Percentiles rank a stretch among this genome's conserved stretches.
Conservation (phyloP, 208 protist species). For the Leishmania braziliensis region DNA sequence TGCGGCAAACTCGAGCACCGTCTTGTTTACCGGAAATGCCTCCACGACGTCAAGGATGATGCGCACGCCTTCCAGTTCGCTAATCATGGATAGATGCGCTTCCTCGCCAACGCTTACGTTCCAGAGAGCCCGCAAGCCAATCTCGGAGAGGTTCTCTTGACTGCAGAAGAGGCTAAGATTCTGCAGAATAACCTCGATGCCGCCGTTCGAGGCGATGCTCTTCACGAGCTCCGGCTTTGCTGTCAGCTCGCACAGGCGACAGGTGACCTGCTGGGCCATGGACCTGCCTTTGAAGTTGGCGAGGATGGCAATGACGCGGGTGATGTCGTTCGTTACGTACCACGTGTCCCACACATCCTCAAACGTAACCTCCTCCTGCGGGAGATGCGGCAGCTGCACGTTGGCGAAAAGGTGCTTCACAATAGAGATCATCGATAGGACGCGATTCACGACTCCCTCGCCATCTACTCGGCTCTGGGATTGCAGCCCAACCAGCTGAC, state of each 20-base stretch:
- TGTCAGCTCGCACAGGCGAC: slow-evolving; percentile 73
- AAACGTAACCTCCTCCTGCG: slow-evolving; percentile 54
- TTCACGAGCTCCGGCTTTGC: slow-evolving; percentile 45
- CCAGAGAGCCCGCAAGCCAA: slow-evolving; percentile 80
- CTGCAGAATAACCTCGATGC: slow-evolving; percentile 62
- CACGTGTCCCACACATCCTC: slow-evolving; percentile 91
- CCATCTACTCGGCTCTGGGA: slow-evolving; percentile 66
- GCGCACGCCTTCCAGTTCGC: slow-evolving; percentile 46
- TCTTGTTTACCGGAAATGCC: slow-evolving; percentile 56
- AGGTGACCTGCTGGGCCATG: slow-evolving; percentile 60
- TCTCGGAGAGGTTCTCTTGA: slow-evolving; percentile 53
- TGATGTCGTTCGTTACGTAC: slow-evolving; percentile 77
- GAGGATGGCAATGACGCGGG: slow-evolving; percentile 74
- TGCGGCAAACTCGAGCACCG: slow-evolving; percentile 65
- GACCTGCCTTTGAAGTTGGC: slow-evolving; percentile 73
- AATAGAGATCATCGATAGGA: slow-evolving; percentile 80
- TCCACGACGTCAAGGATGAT: slow-evolving; percentile 69
- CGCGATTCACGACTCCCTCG: slow-evolving; percentile 81
- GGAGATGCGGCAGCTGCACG: slow-evolving; percentile 67
- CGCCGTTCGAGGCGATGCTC: slow-evolving; percentile 54
- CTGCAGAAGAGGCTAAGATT: slow-evolving; percentile 58
- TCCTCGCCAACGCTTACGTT: slow-evolving; percentile 76
- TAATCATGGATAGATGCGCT: slow-evolving; percentile 40
- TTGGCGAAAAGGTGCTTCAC: slow-evolving; percentile 93
- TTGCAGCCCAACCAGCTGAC: slow-evolving; percentile 85